A percentile compares a stretch with the other conserved stretches of the same genome.
These are phyloP conservation scores for Apiotrichum mycotoxinovorans DNA, from an alignment of 1,284 basidiomycete species.

Conservation along the genomic window DNA sequence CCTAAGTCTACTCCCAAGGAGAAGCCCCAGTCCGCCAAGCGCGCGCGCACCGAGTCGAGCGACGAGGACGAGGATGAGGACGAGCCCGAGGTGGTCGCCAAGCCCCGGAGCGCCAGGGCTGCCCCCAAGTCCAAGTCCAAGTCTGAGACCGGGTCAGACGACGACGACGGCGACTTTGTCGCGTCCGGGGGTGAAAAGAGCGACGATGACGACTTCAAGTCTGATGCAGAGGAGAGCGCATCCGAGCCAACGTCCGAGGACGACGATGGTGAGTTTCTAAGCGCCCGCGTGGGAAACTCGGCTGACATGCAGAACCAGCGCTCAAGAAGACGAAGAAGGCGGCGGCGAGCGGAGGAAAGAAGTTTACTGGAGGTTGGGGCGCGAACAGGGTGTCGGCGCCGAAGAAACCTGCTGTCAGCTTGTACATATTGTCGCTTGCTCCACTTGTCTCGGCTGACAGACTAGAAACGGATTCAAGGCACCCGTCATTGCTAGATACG, in stretches of 20 bases:
- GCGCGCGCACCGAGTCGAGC: constrained; percentile 13
- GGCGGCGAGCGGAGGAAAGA: constrained; percentile 15
- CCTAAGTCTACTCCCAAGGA: not conserved
- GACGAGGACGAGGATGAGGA: constrained; percentile 23
- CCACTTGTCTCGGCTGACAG: constrained; percentile 2
- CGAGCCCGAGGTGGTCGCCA: not conserved
- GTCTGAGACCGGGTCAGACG: not conserved
- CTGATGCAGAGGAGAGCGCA: not conserved
- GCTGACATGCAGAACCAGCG: not conserved
- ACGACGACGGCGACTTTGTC: not conserved
- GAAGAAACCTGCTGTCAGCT: constrained; percentile 31
- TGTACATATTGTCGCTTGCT: constrained; percentile 21
- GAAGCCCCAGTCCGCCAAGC: not conserved
- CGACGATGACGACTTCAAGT: not conserved
- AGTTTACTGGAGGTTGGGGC: constrained; percentile 31
- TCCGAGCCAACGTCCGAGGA: constrained; percentile 15
- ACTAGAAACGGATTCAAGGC: constrained; percentile 26
- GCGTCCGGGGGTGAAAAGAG: not conserved
- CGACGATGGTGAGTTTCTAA: constrained; percentile 23
- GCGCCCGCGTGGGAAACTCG: too few species aligned
- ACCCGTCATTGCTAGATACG: constrained; percentile 20
- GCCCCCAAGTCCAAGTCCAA: too few species aligned
- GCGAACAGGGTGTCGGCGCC: constrained; percentile 20
- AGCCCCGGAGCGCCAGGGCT: too few species aligned
- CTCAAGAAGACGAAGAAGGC: not conserved